A percentile compares a stretch with the other conserved stretches of the same genome.
Conservation (phyloP, 495 filamentous ascomycete genomes). For the Aspergillus conjunctus region DNA sequence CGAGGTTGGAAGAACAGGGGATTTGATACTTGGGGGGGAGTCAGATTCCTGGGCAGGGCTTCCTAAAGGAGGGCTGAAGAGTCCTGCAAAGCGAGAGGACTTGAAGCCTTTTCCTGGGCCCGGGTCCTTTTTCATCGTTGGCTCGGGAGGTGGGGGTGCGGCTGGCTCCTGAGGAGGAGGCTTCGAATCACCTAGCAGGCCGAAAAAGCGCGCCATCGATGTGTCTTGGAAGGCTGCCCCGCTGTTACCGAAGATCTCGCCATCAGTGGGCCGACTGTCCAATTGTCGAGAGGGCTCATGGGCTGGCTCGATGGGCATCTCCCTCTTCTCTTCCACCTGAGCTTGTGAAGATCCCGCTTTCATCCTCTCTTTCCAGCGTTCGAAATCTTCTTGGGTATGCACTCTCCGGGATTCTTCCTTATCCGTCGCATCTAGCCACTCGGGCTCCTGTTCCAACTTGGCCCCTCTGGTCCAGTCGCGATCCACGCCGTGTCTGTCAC, state of each 20-base stretch:
- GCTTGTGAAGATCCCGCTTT: constrained; percentile 59
- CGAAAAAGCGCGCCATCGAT: constrained; percentile 80
- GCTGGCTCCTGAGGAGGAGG: constrained; percentile 22
- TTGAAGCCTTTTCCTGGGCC: constrained; percentile 39
- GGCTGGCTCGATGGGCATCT: constrained; percentile 34
- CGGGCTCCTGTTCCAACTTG: constrained; percentile 74
- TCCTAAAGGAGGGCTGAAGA: constrained; percentile 72
- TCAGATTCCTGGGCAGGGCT: constrained; percentile 56
- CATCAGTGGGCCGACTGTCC: constrained; percentile 39
- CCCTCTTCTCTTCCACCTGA: constrained; percentile 52
- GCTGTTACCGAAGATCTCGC: constrained; percentile 40
- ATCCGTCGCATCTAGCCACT: constrained; percentile 80
- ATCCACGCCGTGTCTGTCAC: constrained; percentile 60
- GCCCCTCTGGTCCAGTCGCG: constrained; percentile 59
- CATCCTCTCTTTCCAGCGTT: constrained; percentile 93
- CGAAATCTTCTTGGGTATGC: constrained; percentile 88
- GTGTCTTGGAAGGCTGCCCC: constrained; percentile 55
- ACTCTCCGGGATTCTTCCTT: constrained; percentile 65
- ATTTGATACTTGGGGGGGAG: constrained; percentile 31
- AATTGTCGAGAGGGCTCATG: constrained; percentile 29
- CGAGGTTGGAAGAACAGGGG: constrained; percentile 40
- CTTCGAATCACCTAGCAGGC: constrained; percentile 59
- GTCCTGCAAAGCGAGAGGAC: constrained; percentile 79
- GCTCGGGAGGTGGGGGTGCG: constrained; percentile 20
- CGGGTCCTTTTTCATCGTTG: constrained; percentile 30